Base-by-base conservation (phyloP, 2,329 filamentous ascomycete species). In the Microcyclosporella mali region DNA sequence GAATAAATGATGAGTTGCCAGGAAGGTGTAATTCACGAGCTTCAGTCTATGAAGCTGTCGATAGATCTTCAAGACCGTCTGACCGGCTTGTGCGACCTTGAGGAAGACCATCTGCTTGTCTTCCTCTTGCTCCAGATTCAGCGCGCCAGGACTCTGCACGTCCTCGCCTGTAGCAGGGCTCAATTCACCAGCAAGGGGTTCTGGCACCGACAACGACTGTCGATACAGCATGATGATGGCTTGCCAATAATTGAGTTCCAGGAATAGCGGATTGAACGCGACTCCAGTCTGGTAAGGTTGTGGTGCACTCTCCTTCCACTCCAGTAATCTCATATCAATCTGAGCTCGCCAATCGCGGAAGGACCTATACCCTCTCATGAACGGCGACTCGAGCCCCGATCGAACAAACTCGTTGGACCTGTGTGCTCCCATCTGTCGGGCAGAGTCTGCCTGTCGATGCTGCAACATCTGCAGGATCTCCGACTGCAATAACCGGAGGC, bases 221-320 rank as follows among this genome's bases (percentile, higher is more conserved):
- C 90, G 77, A 63, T 97, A 97, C 15, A 97, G 77, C 83, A 95
- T 88, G 53, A 95, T 94, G 47, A 97, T 82, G 3, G 88, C 88
- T 63, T 95, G 90, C 89, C 90, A 97, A 66, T 97, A 97, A 64
- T 97, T 97, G 47, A 97, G 74, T 57, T 95, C 88, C 3, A 95
- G 68, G 57, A 97, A 95, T 43, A 95, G 84, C 1, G 86, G 81
- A 0, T 85, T 88, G 62, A 97, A 97, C 3, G 81, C 81, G 2
- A 97, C 92, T 1, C 89, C 89, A 0, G 87, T 94, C 45, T 92
- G 81, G 16, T 78, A 68, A 49, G 84, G 82, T 0, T 78, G 82
- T 0, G 90, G 92, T 1, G 88, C 84, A 4, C 81, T 81, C 19
- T 82, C 80, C 63, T 90, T 92, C 92, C 90, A 97, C 53, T 90